Conservation (phyloP, 2,329 filamentous ascomycete genomes). For the Ascochyta koolunga region DNA sequence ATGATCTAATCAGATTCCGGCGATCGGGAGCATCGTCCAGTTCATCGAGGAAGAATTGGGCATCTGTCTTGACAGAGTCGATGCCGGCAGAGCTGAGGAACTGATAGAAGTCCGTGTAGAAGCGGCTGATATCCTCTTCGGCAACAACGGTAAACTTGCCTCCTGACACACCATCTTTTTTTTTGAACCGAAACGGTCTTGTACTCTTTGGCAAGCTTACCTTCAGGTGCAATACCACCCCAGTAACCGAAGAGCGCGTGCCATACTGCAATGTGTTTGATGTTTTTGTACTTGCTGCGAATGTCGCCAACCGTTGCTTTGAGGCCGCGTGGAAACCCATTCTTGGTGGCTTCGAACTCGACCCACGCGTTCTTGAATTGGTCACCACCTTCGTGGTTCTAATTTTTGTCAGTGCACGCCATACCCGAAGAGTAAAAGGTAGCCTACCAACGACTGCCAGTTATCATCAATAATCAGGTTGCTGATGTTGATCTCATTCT, state of each 20-base stretch:
- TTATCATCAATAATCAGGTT: conserved; percentile 97
- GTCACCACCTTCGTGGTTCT: conserved; percentile 55
- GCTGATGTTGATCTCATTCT: conserved; percentile 75
- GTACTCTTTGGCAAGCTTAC: conserved; percentile 77
- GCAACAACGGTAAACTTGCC: conserved; percentile 76
- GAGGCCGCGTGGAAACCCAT: conserved; percentile 80
- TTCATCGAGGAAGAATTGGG: conserved; percentile 85
- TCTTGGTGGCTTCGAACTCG: conserved; percentile 82
- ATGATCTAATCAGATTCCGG: conserved; percentile 72
- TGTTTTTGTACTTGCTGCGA: conserved; percentile 69
- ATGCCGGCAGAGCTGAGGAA: conserved; percentile 78
- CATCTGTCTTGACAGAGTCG: conserved; percentile 91
- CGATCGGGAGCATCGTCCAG: conserved; percentile 72
- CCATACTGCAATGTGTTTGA: conserved; percentile 91
- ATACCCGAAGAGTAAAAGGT: neutral
- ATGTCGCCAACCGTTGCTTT: conserved; percentile 73
- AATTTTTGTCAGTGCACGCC: neutral
- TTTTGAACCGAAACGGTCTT: conserved; percentile 69
- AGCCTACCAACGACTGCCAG: conserved; percentile 61
- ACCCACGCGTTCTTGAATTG: conserved; percentile 63
- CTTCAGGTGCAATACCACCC: conserved; percentile 81
- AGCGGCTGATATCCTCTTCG: conserved; percentile 72
- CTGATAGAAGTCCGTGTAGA: conserved; percentile 90
- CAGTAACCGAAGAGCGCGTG: conserved; percentile 72
- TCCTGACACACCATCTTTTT: conserved; percentile 61